Evolutionary conservation across 306 rosid species (phyloP).

Genomic region (Rosa rugosa): DNA sequence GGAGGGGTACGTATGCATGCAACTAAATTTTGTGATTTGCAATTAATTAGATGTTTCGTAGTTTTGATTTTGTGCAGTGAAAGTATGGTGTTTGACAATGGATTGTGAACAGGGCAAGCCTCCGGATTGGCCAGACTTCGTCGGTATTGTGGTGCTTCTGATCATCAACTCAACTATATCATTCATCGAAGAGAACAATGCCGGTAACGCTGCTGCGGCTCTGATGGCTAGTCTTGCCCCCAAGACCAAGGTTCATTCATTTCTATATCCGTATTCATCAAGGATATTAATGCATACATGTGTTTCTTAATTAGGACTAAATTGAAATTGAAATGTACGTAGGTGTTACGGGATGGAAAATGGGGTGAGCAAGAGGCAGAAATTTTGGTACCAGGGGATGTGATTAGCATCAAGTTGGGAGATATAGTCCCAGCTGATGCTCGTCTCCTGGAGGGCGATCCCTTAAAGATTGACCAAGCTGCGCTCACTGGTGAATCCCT

Average conservation of each 20-base stretch:
- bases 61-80: neutral
- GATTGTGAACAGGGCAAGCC: conserved; percentile 58
- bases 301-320: neutral
- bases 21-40: neutral
- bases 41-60: neutral
- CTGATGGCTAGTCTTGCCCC: conserved; percentile 98
- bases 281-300: neutral
- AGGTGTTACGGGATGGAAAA: conserved; percentile 84
- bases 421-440: conserved; percentile 92
- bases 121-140: conserved; percentile 87
- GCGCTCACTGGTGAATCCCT: conserved; percentile 93
- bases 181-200: conserved; percentile 91
- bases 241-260: conserved; percentile 71
- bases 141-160: conserved; percentile 70
- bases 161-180: conserved; percentile 86
- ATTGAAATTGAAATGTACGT: neutral
- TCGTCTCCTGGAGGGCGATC: conserved; percentile 88
- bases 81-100: neutral
- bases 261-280: neutral
- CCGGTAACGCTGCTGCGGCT: conserved; percentile 95
- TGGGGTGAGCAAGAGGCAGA: conserved; percentile 82
- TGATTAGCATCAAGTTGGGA: conserved; percentile 89
- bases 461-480: conserved; percentile 84
- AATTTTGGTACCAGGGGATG: conserved; percentile 87
- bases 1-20: conserved; percentile 65